Evolutionary conservation across 495 filamentous ascomycete genomes (phyloP).

Genomic region (Darksidea phi): DNA sequence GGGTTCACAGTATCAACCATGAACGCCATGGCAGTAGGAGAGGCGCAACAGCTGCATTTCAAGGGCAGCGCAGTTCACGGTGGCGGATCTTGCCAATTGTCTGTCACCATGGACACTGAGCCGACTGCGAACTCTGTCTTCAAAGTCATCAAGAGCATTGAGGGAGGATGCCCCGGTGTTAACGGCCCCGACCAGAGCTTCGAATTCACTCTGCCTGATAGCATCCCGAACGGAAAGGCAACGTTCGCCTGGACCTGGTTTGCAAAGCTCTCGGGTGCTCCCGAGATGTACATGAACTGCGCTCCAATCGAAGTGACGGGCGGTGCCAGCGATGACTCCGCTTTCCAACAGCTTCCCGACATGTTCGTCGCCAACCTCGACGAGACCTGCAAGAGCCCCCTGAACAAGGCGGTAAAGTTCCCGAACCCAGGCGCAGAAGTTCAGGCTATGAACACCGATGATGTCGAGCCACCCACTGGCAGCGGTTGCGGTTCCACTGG

Average conservation of each 20-base stretch:
- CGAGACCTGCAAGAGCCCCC: constrained; percentile 24
- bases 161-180: constrained; percentile 66
- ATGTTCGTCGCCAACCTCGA: constrained; percentile 61
- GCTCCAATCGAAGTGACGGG: constrained; percentile 54
- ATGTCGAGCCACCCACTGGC: constrained; percentile 17
- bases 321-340: constrained; percentile 38
- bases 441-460: not conserved
- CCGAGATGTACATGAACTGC: constrained; percentile 65
- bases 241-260: constrained; percentile 63
- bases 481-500: constrained; percentile 23
- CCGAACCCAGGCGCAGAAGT: constrained; percentile 32
- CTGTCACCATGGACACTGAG: constrained; percentile 66
- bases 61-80: constrained; percentile 67
- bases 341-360: constrained; percentile 48
- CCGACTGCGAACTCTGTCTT: constrained; percentile 53
- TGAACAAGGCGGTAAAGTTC: constrained; percentile 20
- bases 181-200: constrained; percentile 45
- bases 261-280: constrained; percentile 52
- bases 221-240: constrained; percentile 55
- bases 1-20: constrained; percentile 46
- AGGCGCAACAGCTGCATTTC: constrained; percentile 53
- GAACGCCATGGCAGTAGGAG: constrained; percentile 51
- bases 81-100: constrained; percentile 81
- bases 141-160: constrained; percentile 48
- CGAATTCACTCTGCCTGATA: constrained; percentile 57